These are phyloP conservation scores for Botrytis porri DNA, from an alignment of 2,329 filamentous ascomycete genomes.

Conservation along the genomic window DNA sequence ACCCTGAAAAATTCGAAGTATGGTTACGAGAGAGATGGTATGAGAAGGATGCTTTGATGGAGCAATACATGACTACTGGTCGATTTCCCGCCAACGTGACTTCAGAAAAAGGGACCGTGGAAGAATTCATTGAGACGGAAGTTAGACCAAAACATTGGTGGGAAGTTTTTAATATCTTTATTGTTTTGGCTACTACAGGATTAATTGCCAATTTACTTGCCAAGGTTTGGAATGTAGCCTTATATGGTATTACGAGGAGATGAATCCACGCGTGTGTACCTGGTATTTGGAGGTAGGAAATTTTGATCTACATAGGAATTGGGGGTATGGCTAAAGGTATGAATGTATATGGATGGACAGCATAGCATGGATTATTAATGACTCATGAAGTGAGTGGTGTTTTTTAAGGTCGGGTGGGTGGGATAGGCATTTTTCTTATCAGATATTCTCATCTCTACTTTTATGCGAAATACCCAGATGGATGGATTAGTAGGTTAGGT, in stretches of 20 bases:
- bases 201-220: conserved; percentile 32
- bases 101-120: conserved; percentile 24
- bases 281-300: not conserved
- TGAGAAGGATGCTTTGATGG: conserved; percentile 87
- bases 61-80: conserved; percentile 74
- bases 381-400: not conserved
- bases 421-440: conserved; percentile 11
- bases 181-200: conserved; percentile 33
- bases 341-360: conserved; percentile 10
- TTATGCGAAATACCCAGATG: conserved; percentile 16
- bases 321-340: not conserved
- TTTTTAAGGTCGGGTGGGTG: not conserved
- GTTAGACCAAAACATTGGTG: conserved; percentile 36
- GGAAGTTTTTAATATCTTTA: conserved; percentile 38
- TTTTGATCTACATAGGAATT: not conserved
- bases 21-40: conserved; percentile 88
- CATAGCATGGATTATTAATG: conserved; percentile 14
- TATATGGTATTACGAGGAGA: not conserved
- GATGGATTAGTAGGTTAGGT: not conserved
- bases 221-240: conserved; percentile 27
- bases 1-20: conserved; percentile 69
- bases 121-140: conserved; percentile 37
- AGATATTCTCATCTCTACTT: conserved; percentile 12
- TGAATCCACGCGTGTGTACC: not conserved
- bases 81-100: conserved; percentile 60